A percentile compares a stretch with the other conserved stretches of the same genome.
phyloP scores from a whole-genome alignment of 1,284 basidiomycete species.

The Jaminaea rosea region DNA sequence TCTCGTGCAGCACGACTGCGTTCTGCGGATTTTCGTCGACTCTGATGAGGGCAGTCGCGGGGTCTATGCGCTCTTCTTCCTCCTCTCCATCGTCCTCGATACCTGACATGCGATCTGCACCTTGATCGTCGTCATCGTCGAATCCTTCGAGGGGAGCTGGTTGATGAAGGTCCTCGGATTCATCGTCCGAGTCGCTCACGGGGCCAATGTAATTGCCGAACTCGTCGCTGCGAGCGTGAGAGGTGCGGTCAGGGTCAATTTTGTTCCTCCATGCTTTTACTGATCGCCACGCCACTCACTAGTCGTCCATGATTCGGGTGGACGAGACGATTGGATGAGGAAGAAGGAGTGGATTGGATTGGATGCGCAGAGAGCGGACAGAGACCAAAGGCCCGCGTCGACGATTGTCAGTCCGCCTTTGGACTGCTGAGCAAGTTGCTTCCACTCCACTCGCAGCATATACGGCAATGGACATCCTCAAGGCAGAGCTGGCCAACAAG shows the following conservation, averaged over 20 bases:
- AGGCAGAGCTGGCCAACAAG: slow-evolving; percentile 67
- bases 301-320: no score
- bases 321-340: no score
- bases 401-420: no score
- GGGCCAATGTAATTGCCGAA: slow-evolving; percentile 47
- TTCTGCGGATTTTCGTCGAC: slow-evolving; percentile 55
- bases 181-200: slow-evolving; percentile 31
- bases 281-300: no score
- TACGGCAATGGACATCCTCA: slow-evolving; percentile 78
- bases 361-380: no score
- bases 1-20: slow-evolving; percentile 85
- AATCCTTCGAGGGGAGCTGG: slow-evolving; percentile 5
- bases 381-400: no score
- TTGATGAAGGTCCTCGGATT: background rate
- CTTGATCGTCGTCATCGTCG: slow-evolving; percentile 10
- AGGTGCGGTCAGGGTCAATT: no score
- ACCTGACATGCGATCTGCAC: slow-evolving; percentile 2
- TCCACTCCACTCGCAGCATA: no score
- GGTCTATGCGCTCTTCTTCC: slow-evolving; percentile 47
- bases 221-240: no score
- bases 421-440: no score
- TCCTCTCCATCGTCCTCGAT: slow-evolving; percentile 1
- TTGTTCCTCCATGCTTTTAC: no score
- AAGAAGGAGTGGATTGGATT: no score
- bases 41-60: slow-evolving; percentile 20